Conservation (phyloP, 1,284 basidiomycete genomes). For the Sanghuangporus weigelae region DNA sequence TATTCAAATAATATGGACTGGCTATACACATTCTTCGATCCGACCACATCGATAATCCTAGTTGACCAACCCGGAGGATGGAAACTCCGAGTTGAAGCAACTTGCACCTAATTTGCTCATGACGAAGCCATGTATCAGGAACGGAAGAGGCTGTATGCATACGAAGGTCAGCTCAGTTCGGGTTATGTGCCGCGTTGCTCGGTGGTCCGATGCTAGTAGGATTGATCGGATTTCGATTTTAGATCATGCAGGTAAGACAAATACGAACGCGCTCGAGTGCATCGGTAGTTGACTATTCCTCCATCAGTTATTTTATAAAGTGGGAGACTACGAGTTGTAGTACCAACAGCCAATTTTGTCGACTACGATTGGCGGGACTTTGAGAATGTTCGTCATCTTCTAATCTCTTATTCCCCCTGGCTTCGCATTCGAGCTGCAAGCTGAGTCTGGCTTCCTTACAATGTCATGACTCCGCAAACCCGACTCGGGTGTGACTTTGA, state of each 20-base stretch:
- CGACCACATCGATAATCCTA: constrained; percentile 61
- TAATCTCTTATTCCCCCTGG: not conserved
- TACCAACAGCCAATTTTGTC: constrained; percentile 74
- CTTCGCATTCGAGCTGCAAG: too few species aligned
- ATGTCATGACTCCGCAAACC: too few species aligned
- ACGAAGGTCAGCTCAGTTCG: constrained; percentile 55
- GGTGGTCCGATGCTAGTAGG: not conserved
- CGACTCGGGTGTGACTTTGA: not conserved
- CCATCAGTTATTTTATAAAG: constrained; percentile 63
- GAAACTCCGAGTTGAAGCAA: constrained; percentile 51
- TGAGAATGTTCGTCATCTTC: constrained; percentile 55
- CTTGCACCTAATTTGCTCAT: constrained; percentile 69
- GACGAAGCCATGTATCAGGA: constrained; percentile 56
- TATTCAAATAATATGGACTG: constrained; percentile 58
- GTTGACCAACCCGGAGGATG: constrained; percentile 57
- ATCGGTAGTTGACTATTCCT: not conserved
- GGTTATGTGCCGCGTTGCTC: not conserved
- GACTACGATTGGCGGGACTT: constrained; percentile 73
- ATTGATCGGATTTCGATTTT: not conserved
- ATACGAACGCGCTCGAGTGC: not conserved
- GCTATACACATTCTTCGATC: constrained; percentile 65
- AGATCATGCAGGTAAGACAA: constrained; percentile 49
- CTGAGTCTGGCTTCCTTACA: too few species aligned
- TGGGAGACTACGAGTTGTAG: constrained; percentile 62
- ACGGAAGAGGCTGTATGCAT: constrained; percentile 69